Conservation (phyloP, 2,329 filamentous ascomycete genomes). For the Aspergillus viridinutans region DNA sequence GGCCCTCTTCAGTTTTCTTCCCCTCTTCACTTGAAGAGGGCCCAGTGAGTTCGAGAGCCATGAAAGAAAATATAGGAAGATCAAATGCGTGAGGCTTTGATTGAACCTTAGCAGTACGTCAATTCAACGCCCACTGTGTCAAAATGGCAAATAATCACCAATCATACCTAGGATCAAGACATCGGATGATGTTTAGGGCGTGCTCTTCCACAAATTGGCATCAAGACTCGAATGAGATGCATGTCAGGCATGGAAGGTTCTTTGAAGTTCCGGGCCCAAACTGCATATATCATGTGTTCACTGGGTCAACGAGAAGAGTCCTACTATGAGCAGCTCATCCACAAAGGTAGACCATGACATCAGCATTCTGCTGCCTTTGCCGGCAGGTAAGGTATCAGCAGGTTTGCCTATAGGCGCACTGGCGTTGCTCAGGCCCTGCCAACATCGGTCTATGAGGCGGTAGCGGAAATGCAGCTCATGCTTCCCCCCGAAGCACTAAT, state of each 20-base stretch:
- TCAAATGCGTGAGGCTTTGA: neutral
- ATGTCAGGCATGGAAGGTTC: neutral
- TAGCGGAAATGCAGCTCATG: slow-evolving; percentile 23
- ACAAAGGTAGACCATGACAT: neutral
- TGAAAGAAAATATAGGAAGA: neutral
- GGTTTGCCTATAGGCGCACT: neutral
- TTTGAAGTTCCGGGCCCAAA: neutral
- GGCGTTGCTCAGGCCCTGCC: slow-evolving; percentile 1
- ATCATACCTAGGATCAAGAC: neutral
- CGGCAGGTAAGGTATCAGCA: neutral
- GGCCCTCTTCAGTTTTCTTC: neutral
- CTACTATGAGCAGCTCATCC: neutral
- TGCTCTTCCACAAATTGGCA: neutral
- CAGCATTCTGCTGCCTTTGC: neutral
- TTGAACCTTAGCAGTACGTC: neutral
- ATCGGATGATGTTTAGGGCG: neutral
- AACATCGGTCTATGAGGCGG: slow-evolving; percentile 12
- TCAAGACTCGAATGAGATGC: neutral
- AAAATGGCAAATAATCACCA: neutral
- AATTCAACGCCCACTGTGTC: neutral
- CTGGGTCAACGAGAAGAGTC: neutral
- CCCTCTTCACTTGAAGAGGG: neutral
- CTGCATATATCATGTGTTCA: neutral
- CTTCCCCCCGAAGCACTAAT: slow-evolving; percentile 36
- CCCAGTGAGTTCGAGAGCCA: neutral